phyloP scores from a whole-genome alignment of 345 rosid genomes.

The Erucastrum elatum region DNA sequence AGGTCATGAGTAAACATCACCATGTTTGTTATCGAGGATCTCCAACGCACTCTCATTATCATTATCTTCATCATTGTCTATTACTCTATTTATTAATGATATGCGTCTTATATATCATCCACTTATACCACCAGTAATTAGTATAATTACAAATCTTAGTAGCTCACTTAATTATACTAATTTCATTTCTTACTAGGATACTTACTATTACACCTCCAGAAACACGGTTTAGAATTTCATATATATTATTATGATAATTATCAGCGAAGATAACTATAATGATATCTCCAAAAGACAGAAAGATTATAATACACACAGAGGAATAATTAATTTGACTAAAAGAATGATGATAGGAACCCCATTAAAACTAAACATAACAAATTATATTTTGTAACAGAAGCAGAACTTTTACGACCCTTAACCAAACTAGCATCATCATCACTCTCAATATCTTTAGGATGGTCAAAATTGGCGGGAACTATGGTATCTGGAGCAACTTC shows the following conservation, averaged over 20 bases:
- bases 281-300: background rate
- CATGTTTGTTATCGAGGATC: background rate
- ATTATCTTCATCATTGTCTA: background rate
- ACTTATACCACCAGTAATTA: background rate
- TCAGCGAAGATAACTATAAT: background rate
- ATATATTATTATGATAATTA: background rate
- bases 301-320: conserved; percentile 5
- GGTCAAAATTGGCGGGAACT: conserved; percentile 63
- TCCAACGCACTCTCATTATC: background rate
- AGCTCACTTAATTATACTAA: too few relatives aligned
- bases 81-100: background rate
- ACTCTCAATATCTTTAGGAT: conserved; percentile 51
- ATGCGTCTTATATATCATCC: background rate
- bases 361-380: conserved; percentile 36
- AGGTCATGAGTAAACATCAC: background rate
- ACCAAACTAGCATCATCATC: conserved; percentile 34
- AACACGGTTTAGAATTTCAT: background rate
- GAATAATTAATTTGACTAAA: conserved; percentile 13
- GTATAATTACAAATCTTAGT: background rate
- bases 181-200: background rate
- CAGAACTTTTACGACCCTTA: conserved; percentile 9
- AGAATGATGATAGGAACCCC: conserved; percentile 32
- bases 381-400: conserved; percentile 42
- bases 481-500: conserved; percentile 76
- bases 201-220: background rate